Percentiles rank a stretch among this genome's conserved stretches.
Evolutionary conservation across 2,329 filamentous ascomycete species (phyloP).

Genomic region (Verticillium nonalfalfae): DNA sequence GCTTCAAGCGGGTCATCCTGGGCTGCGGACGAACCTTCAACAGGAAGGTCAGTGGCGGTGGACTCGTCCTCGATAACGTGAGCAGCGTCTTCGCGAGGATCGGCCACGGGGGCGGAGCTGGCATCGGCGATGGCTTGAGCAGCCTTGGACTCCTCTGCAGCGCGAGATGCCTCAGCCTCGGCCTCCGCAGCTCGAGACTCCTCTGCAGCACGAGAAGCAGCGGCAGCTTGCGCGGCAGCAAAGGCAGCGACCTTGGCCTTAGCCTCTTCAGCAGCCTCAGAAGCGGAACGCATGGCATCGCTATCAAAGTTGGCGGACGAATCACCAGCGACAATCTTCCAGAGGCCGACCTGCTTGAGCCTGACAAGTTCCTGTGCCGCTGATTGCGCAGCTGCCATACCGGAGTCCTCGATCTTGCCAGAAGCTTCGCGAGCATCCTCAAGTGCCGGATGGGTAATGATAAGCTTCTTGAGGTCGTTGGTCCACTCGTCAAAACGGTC

Average conservation of each 20-base stretch:
- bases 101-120: constrained; percentile 6
- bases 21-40: constrained; percentile 2
- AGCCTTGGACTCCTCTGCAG: constrained; percentile 18
- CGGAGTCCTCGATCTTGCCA: constrained; percentile 66
- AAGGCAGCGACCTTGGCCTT: constrained; percentile 21
- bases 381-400: constrained; percentile 72
- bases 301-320: constrained; percentile 72
- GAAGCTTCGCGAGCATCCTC: constrained; percentile 60
- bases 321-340: constrained; percentile 76
- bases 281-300: constrained; percentile 54
- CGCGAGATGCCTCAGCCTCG: not conserved
- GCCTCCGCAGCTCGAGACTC: constrained; percentile 7
- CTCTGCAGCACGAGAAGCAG: constrained; percentile 9
- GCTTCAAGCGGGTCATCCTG: constrained; percentile 12
- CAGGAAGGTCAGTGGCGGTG: constrained; percentile 3
- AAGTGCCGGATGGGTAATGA: constrained; percentile 67
- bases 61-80: constrained; percentile 7
- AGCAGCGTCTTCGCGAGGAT: constrained; percentile 9
- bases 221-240: constrained; percentile 9
- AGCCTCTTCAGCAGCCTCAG: constrained; percentile 33
- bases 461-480: constrained; percentile 69
- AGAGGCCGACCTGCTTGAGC: constrained; percentile 76
- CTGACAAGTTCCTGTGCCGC: constrained; percentile 74
- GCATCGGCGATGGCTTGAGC: constrained; percentile 4
- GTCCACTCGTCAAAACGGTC: constrained; percentile 80